A percentile compares a stretch with the other conserved stretches of the same genome.
Evolutionary conservation across 1,284 basidiomycete genomes (phyloP).

Genomic region (Leucoagaricus sp.): DNA sequence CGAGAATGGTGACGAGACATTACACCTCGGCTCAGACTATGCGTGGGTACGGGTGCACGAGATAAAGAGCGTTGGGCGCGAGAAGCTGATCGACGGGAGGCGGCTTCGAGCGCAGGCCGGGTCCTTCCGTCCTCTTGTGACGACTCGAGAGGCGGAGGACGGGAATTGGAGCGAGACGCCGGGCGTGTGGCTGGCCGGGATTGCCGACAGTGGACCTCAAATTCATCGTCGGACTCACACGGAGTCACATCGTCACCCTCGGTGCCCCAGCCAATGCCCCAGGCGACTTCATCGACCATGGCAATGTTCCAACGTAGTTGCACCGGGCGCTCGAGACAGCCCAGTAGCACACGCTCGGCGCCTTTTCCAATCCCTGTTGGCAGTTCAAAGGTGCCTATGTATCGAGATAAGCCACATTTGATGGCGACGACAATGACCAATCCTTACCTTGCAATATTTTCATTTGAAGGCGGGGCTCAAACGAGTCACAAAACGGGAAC

Average conservation of each 20-base stretch:
- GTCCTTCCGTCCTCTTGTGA: conserved; percentile 27
- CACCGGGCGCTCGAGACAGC: conserved; percentile 70
- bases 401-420: conserved; percentile 2
- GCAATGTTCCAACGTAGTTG: conserved; percentile 71
- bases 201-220: conserved; percentile 14
- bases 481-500: conserved; percentile 84
- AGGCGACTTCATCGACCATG: conserved; percentile 75
- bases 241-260: conserved; percentile 45
- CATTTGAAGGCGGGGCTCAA: conserved; percentile 87
- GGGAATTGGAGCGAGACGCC: conserved; percentile 26
- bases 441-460: conserved; percentile 84
- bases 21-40: conserved; percentile 33
- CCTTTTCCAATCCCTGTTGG: conserved; percentile 64
- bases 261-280: conserved; percentile 76
- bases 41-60: conserved; percentile 38
- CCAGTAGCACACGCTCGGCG: conserved; percentile 71
- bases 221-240: conserved; percentile 28
- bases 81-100: conserved; percentile 39
- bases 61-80: conserved; percentile 43
- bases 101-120: conserved; percentile 32
- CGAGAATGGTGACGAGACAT: conserved; percentile 28
- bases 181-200: conserved; percentile 23
- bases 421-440: conserved; percentile 4
- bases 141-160: conserved; percentile 19
- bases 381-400: conserved; percentile 57